Evolutionary conservation across 78 protist genomes (phyloP), one percentile per base, ranked within the genome.

Genomic region (Creolimax fragrantissima): DNA sequence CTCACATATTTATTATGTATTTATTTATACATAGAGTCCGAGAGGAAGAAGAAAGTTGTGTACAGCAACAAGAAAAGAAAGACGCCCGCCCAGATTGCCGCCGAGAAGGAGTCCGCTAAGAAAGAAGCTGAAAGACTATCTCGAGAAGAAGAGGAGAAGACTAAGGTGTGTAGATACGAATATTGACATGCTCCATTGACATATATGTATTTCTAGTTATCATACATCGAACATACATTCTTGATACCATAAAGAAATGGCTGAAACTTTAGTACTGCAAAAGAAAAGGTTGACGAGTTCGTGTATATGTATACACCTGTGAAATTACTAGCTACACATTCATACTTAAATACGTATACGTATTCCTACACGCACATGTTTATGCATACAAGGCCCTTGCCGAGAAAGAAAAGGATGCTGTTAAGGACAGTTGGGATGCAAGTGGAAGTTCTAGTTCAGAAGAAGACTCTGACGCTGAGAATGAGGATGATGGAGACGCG

Each of bases 131-230:
- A 89, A 32, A n/a, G n/a, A 24, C 74, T 58, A 24, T 32, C 39
- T 17, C 74, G 74, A 58, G 93, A 86, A 45, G 44, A 7, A 5
- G 90, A 86, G 90, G 90, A 86, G 7, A 41, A 86, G 90, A 45
- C 44, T 41, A 43, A 36, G 44, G 90, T 5, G 44, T 24, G 74
- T 24, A n/a, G n/a, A n/a, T n/a, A n/a, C n/a, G n/a, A n/a, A n/a
- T n/a, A n/a, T n/a, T n/a, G n/a, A n/a, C n/a, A n/a, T n/a, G n/a
- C n/a, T n/a, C n/a, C n/a, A n/a, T n/a, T n/a, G n/a, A n/a, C n/a
- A n/a, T n/a, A n/a, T n/a, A n/a, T n/a, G n/a, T n/a, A n/a, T n/a
- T n/a, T n/a, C n/a, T n/a, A n/a, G n/a, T n/a, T n/a, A n/a, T n/a
- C n/a, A n/a, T n/a, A n/a, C n/a, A n/a, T n/a, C n/a, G n/a, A n/a